These are phyloP conservation scores for Pseudogymnoascus pannorum DNA, from an alignment of 2,329 filamentous ascomycete species.

Conservation along the genomic window DNA sequence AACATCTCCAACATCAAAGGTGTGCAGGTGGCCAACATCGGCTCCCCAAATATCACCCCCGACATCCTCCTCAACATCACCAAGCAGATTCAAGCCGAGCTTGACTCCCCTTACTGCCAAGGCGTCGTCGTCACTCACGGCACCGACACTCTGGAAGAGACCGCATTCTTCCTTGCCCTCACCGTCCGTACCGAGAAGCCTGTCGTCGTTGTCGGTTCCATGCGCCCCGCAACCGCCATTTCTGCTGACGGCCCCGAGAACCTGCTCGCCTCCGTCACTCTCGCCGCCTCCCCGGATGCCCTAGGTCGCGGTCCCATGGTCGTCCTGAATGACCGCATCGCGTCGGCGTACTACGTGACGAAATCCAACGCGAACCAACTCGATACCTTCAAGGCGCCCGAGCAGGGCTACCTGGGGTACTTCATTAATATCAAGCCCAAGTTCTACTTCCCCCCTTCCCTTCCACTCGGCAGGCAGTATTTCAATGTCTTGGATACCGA, in stretches of 20 bases:
- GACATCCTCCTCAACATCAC: slow-evolving; percentile 40
- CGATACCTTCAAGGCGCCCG: slow-evolving; percentile 52
- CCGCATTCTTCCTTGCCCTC: slow-evolving; percentile 52
- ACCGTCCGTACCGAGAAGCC: slow-evolving; percentile 49
- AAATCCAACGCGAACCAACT: slow-evolving; percentile 55
- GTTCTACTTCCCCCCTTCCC: slow-evolving; percentile 46
- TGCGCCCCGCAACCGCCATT: slow-evolving; percentile 53
- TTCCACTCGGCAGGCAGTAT: slow-evolving; percentile 7
- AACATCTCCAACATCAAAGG: slow-evolving; percentile 46
- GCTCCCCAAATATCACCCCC: slow-evolving; percentile 39
- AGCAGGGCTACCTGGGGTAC: slow-evolving; percentile 48
- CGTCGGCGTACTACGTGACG: slow-evolving; percentile 47
- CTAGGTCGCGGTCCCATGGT: slow-evolving; percentile 49
- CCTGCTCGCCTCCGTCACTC: slow-evolving; percentile 49
- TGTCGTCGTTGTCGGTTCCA: slow-evolving; percentile 51
- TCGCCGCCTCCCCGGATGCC: slow-evolving; percentile 41
- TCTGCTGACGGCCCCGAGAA: slow-evolving; percentile 56
- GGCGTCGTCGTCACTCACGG: slow-evolving; percentile 42
- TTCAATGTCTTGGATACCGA: slow-evolving; percentile 6
- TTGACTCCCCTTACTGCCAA: slow-evolving; percentile 35
- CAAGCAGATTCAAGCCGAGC: slow-evolving; percentile 39
- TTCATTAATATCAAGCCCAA: slow-evolving; percentile 50
- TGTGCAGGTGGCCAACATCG: slow-evolving; percentile 42
- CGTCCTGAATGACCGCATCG: slow-evolving; percentile 53
- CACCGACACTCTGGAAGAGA: slow-evolving; percentile 57